Percentiles rank a stretch among this genome's conserved stretches.
Conservation (phyloP, 495 filamentous ascomycete species). For the Penicillium parvum region DNA sequence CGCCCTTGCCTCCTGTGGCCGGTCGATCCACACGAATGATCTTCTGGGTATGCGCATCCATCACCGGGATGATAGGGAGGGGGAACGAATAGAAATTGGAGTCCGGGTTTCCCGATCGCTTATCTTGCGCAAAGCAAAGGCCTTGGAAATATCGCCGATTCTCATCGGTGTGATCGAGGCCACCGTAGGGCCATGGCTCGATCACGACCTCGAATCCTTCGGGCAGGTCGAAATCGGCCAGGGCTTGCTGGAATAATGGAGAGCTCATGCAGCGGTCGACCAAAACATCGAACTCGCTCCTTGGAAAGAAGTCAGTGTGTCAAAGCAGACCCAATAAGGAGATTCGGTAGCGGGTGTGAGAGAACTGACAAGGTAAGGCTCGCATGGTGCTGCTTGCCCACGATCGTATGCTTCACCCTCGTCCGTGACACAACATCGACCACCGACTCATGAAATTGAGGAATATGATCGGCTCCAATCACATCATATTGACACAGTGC, state of each 20-base stretch:
- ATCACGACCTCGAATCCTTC: slow-evolving; percentile 60
- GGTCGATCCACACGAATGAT: slow-evolving; percentile 55
- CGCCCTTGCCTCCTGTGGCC: slow-evolving; percentile 44
- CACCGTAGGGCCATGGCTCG: slow-evolving; percentile 69
- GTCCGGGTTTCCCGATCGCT: slow-evolving; percentile 36
- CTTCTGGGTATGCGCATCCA: slow-evolving; percentile 62
- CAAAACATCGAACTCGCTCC: slow-evolving; percentile 59
- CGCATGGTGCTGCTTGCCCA: slow-evolving; percentile 58
- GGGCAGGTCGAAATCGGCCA: slow-evolving; percentile 59
- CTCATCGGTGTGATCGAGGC: slow-evolving; percentile 51
- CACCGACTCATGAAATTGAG: slow-evolving; percentile 57
- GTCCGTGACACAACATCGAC: slow-evolving; percentile 52
- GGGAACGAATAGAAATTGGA: slow-evolving; percentile 80
- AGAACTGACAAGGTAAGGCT: slow-evolving; percentile 52
- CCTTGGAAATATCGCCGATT: slow-evolving; percentile 53
- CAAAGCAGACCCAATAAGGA: not conserved
- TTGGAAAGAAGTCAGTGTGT: slow-evolving; percentile 24
- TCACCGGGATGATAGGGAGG: slow-evolving; percentile 70
- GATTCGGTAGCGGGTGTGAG: not conserved
- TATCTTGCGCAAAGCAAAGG: slow-evolving; percentile 45
- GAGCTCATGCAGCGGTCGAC: slow-evolving; percentile 57
- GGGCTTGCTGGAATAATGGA: slow-evolving; percentile 55
- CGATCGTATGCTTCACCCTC: slow-evolving; percentile 47
- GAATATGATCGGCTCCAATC: slow-evolving; percentile 52
- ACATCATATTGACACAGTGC: slow-evolving; percentile 66